Evolutionary conservation across 805 yeast species (phyloP).

Genomic region (Wickerhamiella brachini): DNA sequence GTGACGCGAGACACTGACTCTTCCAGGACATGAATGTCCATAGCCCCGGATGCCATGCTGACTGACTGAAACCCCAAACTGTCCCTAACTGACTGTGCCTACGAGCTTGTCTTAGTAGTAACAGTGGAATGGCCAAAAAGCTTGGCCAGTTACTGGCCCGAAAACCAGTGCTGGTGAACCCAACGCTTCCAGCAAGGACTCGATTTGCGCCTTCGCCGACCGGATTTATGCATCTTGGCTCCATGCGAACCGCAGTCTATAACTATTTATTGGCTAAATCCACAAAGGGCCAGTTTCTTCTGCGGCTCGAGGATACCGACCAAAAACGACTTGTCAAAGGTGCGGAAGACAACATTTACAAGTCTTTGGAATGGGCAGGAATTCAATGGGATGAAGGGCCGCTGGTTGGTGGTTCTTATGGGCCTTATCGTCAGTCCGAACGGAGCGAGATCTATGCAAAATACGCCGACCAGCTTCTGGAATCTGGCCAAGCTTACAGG

Average conservation of each 20-base stretch:
- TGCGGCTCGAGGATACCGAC: slow-evolving; percentile 90
- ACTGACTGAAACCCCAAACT: not conserved
- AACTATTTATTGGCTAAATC: slow-evolving; percentile 69
- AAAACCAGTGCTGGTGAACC: not conserved
- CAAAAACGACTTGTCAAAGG: slow-evolving; percentile 61
- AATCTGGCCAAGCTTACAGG: slow-evolving; percentile 61
- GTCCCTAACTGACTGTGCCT: no score
- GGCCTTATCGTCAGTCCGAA: slow-evolving; percentile 80
- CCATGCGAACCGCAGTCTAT: slow-evolving; percentile 83
- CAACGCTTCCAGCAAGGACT: slow-evolving; percentile 50
- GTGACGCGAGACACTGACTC: slow-evolving; percentile 53
- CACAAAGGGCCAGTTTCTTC: slow-evolving; percentile 66
- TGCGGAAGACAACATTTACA: slow-evolving; percentile 72
- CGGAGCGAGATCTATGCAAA: slow-evolving; percentile 50
- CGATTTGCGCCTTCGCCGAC: slow-evolving; percentile 98
- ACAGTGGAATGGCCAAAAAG: slow-evolving; percentile 11
- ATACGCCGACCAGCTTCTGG: slow-evolving; percentile 43
- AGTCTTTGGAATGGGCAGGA: slow-evolving; percentile 66
- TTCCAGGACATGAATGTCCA: slow-evolving; percentile 64
- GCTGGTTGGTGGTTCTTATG: slow-evolving; percentile 37
- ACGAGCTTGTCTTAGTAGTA: not conserved
- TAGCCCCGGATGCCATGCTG: slow-evolving; percentile 1
- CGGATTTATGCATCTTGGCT: slow-evolving; percentile 87
- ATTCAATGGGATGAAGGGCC: slow-evolving; percentile 78
- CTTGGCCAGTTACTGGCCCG: slow-evolving; percentile 1